A percentile compares a stretch with the other conserved stretches of the same genome.
Conservation (phyloP, 2,329 filamentous ascomycete genomes). For the Pezicula rhizophila region DNA sequence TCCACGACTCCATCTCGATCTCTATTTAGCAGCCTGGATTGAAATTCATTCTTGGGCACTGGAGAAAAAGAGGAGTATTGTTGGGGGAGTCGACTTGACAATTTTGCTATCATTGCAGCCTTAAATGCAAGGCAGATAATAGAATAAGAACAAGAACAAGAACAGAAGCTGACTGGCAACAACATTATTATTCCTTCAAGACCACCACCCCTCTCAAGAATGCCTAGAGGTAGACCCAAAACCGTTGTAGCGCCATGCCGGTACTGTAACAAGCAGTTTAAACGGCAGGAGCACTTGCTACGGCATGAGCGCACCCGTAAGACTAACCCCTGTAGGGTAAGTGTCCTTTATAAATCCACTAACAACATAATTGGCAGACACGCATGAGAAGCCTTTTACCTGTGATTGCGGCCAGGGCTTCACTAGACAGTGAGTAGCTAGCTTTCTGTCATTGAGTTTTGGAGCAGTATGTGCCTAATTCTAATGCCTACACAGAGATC, state of each 20-base stretch:
- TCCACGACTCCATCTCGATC: too few species aligned
- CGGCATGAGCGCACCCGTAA: slow-evolving; percentile 5
- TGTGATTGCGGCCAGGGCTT: slow-evolving; percentile 3
- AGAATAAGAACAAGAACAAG: too few species aligned
- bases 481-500: neutral
- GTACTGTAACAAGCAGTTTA: slow-evolving; percentile 5
- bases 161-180: too few species aligned
- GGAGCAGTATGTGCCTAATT: neutral
- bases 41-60: too few species aligned
- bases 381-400: slow-evolving; percentile 4
- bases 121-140: too few species aligned
- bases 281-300: slow-evolving; percentile 2
- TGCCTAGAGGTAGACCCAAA: slow-evolving; percentile 3
- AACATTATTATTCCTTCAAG: too few species aligned
- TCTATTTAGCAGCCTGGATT: too few species aligned
- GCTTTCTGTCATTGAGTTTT: neutral
- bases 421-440: slow-evolving; percentile 3
- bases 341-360: neutral
- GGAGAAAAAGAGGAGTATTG: too few species aligned
- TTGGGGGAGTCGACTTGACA: too few species aligned
- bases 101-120: too few species aligned
- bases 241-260: slow-evolving; percentile 2
- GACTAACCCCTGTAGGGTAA: neutral
- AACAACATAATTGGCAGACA: slow-evolving; percentile 1
- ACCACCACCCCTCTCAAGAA: slow-evolving; percentile 10